Conservation (phyloP, 75 land plant species). For the Selaginella moellendorffii region DNA sequence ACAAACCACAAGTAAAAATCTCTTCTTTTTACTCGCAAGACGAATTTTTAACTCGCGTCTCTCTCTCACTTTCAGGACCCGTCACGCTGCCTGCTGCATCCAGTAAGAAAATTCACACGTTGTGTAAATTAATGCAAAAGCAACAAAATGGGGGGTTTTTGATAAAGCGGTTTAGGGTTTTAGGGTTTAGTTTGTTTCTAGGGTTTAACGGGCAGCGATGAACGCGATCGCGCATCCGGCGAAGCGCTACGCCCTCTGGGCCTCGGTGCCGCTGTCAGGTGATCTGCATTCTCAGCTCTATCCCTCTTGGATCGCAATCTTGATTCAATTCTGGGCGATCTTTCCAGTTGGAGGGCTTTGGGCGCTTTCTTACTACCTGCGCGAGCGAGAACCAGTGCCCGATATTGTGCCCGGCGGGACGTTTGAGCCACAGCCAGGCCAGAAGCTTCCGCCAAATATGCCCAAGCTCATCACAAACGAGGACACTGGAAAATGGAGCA, state of each 20-base stretch:
- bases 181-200: neutral
- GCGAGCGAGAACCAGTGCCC: neutral
- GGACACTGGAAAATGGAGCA: slow-evolving; percentile 78
- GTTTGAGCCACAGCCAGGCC: neutral
- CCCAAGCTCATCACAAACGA: slow-evolving; percentile 26
- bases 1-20: neutral
- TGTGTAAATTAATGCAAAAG: too few relatives aligned
- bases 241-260: neutral
- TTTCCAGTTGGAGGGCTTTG: neutral
- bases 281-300: neutral
- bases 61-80: neutral
- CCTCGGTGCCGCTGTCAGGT: neutral
- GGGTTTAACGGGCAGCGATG: neutral
- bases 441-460: neutral
- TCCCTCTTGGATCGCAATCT: too few relatives aligned
- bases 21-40: neutral
- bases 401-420: neutral
- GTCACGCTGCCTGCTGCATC: neutral
- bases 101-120: neutral
- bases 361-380: neutral
- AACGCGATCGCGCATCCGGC: neutral
- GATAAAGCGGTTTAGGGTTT: neutral
- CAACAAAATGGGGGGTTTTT: too few relatives aligned
- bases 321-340: neutral
- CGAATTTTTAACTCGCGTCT: too few relatives aligned